These are phyloP conservation scores for Backusella liffmaniae DNA, from an alignment of 192 early-diverging fungal species.

Conservation along the genomic window DNA sequence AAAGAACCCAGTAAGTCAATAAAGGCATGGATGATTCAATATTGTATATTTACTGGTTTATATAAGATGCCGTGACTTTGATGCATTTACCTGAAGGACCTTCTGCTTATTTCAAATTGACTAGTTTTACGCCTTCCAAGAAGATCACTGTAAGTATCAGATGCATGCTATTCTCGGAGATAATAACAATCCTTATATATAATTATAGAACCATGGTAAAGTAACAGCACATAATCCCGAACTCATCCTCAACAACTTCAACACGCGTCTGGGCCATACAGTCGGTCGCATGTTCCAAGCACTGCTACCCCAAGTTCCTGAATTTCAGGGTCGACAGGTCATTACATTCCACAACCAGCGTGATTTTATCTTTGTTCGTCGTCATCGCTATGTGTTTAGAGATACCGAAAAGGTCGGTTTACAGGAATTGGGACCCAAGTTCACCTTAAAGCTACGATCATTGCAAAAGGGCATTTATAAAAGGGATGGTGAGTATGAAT, in stretches of 20 bases:
- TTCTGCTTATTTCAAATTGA: conserved; percentile 94
- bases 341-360: conserved; percentile 99
- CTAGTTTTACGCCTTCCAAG: conserved; percentile 72
- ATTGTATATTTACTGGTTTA: too few species aligned
- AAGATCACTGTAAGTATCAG: conserved; percentile 57
- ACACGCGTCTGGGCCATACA: conserved; percentile 94
- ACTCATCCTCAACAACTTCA: conserved; percentile 97
- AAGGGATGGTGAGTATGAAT: conserved; percentile 94
- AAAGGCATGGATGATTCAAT: neutral
- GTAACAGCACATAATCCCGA: conserved; percentile 88
- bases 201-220: conserved; percentile 65
- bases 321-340: conserved; percentile 93
- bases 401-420: conserved; percentile 78
- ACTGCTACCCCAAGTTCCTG: conserved; percentile 95
- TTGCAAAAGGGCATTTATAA: conserved; percentile 97
- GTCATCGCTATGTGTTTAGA: conserved; percentile 93
- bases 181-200: neutral
- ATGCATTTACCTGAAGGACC: conserved; percentile 97
- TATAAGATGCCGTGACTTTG: conserved; percentile 78
- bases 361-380: conserved; percentile 98
- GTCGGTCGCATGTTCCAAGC: conserved; percentile 95
- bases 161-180: neutral
- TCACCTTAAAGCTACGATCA: conserved; percentile 92
- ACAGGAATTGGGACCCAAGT: conserved; percentile 95
- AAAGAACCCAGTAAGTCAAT: conserved; percentile 77